phyloP scores from a whole-genome alignment of 495 filamentous ascomycete genomes.

The Neurospora hispaniola region DNA sequence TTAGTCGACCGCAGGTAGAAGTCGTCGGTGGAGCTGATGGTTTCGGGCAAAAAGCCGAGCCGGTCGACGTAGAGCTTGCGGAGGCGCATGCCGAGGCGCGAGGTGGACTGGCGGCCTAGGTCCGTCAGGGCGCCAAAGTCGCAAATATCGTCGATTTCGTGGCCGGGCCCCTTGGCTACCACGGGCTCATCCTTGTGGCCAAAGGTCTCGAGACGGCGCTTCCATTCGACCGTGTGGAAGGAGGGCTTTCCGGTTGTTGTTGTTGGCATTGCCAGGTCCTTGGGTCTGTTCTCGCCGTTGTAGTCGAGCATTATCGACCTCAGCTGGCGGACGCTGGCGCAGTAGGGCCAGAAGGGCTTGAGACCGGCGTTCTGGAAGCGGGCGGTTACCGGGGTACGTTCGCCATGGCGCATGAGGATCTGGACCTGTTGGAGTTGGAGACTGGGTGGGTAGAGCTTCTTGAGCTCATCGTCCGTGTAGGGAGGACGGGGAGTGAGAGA shows the following conservation, averaged over 20 bases:
- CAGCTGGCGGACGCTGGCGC: slow-evolving; percentile 61
- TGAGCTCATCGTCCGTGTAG: slow-evolving; percentile 74
- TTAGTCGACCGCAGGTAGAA: slow-evolving; percentile 82
- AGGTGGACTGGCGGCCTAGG: slow-evolving; percentile 72
- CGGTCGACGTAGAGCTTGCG: slow-evolving; percentile 82
- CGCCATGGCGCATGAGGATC: slow-evolving; percentile 83
- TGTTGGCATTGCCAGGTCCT: background rate
- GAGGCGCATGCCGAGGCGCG: slow-evolving; percentile 65
- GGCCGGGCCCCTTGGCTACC: slow-evolving; percentile 51
- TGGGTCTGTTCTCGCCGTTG: slow-evolving; percentile 1
- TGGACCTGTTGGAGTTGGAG: slow-evolving; percentile 85
- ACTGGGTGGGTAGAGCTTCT: slow-evolving; percentile 63
- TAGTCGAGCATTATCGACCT: slow-evolving; percentile 54
- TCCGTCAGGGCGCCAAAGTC: slow-evolving; percentile 85
- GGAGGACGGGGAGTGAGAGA: slow-evolving; percentile 61
- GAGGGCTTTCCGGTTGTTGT: background rate
- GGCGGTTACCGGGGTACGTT: slow-evolving; percentile 74
- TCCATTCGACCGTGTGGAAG: slow-evolving; percentile 67
- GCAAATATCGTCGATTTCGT: slow-evolving; percentile 68
- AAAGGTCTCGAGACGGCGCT: slow-evolving; percentile 70
- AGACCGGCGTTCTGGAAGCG: slow-evolving; percentile 89
- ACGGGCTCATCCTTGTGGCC: slow-evolving; percentile 60
- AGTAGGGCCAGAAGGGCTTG: slow-evolving; percentile 84
- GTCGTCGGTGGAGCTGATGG: slow-evolving; percentile 49
- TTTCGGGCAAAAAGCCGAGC: slow-evolving; percentile 68